Conservation (phyloP, 441 rosid species). For the Gossypium trilobum region DNA sequence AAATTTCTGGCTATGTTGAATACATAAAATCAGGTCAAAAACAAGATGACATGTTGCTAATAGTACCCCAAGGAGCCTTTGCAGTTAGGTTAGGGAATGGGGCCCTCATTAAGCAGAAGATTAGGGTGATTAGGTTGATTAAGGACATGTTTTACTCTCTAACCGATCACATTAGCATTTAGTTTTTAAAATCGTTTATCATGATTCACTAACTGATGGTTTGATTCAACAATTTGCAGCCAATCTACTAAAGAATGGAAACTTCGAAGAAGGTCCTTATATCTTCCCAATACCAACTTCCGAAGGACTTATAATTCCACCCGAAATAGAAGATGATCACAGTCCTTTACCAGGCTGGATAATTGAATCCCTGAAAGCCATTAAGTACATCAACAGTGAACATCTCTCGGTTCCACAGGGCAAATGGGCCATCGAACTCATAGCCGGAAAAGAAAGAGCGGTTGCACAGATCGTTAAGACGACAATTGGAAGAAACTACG, state of each 20-base stretch:
- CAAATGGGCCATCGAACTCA: constrained; percentile 53
- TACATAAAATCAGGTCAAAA: constrained; percentile 71
- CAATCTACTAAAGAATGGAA: constrained; percentile 64
- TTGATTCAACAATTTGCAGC: constrained; percentile 22
- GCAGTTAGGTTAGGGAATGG: constrained; percentile 67
- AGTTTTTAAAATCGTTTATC: neutral
- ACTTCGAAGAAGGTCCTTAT: constrained; percentile 76
- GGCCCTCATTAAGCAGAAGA: constrained; percentile 49
- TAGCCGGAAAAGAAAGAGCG: constrained; percentile 77
- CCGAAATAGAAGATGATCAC: constrained; percentile 64
- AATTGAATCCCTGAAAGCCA: constrained; percentile 76
- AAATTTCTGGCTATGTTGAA: constrained; percentile 56
- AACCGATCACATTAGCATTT: neutral
- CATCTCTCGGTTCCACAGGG: constrained; percentile 58
- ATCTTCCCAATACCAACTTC: constrained; percentile 34
- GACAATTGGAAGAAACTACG: constrained; percentile 30
- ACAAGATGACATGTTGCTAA: constrained; percentile 68
- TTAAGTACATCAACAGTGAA: constrained; percentile 49
- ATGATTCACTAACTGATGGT: neutral
- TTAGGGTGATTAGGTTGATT: constrained; percentile 19
- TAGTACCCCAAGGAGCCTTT: constrained; percentile 52
- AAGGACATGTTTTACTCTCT: constrained; percentile 40
- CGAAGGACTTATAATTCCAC: constrained; percentile 68
- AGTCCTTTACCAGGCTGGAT: constrained; percentile 77
- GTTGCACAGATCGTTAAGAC: constrained; percentile 50